These are phyloP conservation scores for Globisporangium spiculum DNA, from an alignment of 352 stramenopile genomes.

Conservation along the genomic window DNA sequence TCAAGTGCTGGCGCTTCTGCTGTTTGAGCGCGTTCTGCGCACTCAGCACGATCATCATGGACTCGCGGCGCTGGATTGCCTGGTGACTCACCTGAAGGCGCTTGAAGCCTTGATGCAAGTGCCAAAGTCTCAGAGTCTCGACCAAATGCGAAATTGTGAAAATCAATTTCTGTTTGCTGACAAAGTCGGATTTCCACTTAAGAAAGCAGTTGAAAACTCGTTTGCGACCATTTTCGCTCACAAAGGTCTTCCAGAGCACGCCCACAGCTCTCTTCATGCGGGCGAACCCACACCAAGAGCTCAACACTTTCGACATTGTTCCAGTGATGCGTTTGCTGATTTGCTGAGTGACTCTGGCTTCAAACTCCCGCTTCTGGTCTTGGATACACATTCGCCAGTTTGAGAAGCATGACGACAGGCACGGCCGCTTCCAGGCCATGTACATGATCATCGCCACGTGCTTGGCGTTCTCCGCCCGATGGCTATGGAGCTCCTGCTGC, in stretches of 20 bases:
- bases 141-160: not conserved
- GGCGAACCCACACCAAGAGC: not conserved
- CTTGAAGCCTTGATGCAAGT: conserved; percentile 18
- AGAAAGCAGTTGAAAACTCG: not conserved
- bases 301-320: not conserved
- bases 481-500: conserved; percentile 6
- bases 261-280: not conserved
- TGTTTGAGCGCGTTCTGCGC: conserved; percentile 28
- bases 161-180: not conserved
- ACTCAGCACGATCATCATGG: conserved; percentile 30
- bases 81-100: conserved; percentile 15
- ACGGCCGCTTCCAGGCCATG: conserved; percentile 27
- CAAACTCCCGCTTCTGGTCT: not conserved
- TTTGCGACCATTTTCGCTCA: not conserved
- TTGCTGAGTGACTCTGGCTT: not conserved
- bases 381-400: conserved; percentile 21
- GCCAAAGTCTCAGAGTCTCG: conserved; percentile 13
- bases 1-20: conserved; percentile 29
- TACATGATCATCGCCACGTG: conserved; percentile 25
- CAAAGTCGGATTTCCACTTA: conserved; percentile 15
- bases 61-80: conserved; percentile 28
- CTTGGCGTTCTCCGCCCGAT: conserved; percentile 19
- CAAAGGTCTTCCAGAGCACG: not conserved
- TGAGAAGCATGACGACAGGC: conserved; percentile 24
- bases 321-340: not conserved